Evolutionary conservation across 257 asterid genomes (phyloP), one percentile per base, ranked within the genome.

Genomic region (Galeopsis tetrahit): DNA sequence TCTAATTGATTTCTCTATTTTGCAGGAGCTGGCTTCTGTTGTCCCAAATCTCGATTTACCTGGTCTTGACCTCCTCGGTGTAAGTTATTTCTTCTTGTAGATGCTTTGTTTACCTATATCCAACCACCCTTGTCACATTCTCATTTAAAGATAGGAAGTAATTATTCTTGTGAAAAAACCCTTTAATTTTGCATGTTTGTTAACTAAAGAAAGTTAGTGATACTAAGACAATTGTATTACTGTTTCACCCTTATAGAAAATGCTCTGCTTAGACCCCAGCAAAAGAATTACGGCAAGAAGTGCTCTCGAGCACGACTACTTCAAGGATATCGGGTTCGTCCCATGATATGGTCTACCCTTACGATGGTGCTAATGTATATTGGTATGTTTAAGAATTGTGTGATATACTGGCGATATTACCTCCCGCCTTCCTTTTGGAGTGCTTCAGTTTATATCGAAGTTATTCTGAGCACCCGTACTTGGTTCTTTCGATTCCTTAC

Each of bases 231-330:
- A 67, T 70, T 67, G 32, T 68, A 59, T 63, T 15, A 57, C 9
- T 68, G 59, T 76, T 64, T 38, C 66, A 43, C 70, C 60, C 49
- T 48, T 75, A 13, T 80, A 85, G 89, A 85, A 85, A 85, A 80
- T 93, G 97, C 93, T 93, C 43, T 57, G 81, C 82, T 67, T 93
- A 83, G 98, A 93, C 83, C 98, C 98, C 70, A 87, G 93, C 90
- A 87, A 85, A 84, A 85, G 98, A 83, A 83, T 91, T 75, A 89
- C 97, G 0, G 98, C 98, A 36, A 85, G 96, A 78, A 85, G 60
- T 71, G 98, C 97, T 65, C 97, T 93, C 31, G 94, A 90, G 85
- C 98, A 93, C 34, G 95, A 85, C 73, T 93, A 93, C 82, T 93
- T 93, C 75, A 93, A 86, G 89, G 97, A 89, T 78, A 87, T 89